phyloP scores from a whole-genome alignment of 805 yeast genomes.

The Blastobotrys attinorum region DNA sequence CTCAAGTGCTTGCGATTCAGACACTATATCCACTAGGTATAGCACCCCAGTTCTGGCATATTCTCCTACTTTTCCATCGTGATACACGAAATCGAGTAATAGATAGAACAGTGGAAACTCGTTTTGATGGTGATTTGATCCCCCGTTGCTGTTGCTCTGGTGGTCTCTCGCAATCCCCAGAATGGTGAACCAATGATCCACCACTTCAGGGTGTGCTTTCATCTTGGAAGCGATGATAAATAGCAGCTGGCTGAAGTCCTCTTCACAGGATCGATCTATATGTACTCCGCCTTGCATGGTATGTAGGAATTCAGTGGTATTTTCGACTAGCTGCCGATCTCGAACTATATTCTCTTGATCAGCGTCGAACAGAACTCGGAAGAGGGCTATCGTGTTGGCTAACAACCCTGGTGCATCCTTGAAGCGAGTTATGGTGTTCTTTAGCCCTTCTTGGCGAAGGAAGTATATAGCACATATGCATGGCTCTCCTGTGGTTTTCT shows the following conservation, averaged over 20 bases:
- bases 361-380: constrained; percentile 1
- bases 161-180: neutral
- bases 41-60: constrained; percentile 23
- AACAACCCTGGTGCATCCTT: constrained; percentile 6
- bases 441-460: constrained; percentile 4
- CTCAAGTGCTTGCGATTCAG: constrained; percentile 16
- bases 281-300: neutral
- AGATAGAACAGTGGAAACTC: constrained; percentile 23
- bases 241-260: constrained; percentile 8
- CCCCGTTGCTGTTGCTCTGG: constrained; percentile 5
- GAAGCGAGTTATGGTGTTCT: neutral
- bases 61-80: constrained; percentile 23
- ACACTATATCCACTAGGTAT: constrained; percentile 19
- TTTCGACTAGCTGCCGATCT: constrained; percentile 3
- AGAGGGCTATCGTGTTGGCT: constrained; percentile 4
- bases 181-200: constrained; percentile 7
- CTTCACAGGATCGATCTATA: constrained; percentile 7
- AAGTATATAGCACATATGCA: constrained; percentile 7
- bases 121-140: constrained; percentile 1
- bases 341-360: constrained; percentile 1
- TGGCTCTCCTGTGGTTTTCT: neutral
- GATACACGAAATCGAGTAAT: constrained; percentile 21
- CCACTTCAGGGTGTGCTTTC: constrained; percentile 5
- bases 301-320: constrained; percentile 1
- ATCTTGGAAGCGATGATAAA: constrained; percentile 9